A percentile compares a stretch with the other conserved stretches of the same genome.
Evolutionary conservation across 306 rosid species (phyloP).

Genomic region (Casuarina equisetifolia): DNA sequence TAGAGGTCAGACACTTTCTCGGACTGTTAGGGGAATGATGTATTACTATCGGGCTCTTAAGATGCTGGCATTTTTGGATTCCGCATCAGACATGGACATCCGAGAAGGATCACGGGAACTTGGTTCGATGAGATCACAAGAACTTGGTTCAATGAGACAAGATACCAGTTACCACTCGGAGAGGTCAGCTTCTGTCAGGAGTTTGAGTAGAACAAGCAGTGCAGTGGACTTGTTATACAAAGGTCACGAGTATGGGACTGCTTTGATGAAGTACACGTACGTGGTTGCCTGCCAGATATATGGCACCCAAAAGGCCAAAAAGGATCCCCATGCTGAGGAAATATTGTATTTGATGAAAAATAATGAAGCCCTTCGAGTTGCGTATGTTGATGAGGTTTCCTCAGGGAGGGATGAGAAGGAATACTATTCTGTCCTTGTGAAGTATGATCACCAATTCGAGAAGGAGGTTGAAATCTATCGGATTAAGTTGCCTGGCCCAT

Average conservation of each 20-base stretch:
- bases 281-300: slow-evolving; percentile 97
- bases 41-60: slow-evolving; percentile 90
- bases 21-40: slow-evolving; percentile 99
- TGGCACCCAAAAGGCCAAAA: slow-evolving; percentile 81
- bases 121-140: slow-evolving; percentile 72
- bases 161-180: slow-evolving; percentile 47
- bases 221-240: slow-evolving; percentile 63
- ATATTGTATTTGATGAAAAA: slow-evolving; percentile 65
- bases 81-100: slow-evolving; percentile 95
- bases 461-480: slow-evolving; percentile 83
- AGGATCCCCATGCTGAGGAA: slow-evolving; percentile 80
- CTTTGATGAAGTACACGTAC: slow-evolving; percentile 86
- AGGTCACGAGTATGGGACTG: slow-evolving; percentile 94
- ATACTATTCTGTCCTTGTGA: slow-evolving; percentile 81
- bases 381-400: slow-evolving; percentile 81
- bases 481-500: slow-evolving; percentile 81
- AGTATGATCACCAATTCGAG: slow-evolving; percentile 67
- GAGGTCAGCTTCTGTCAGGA: slow-evolving; percentile 46
- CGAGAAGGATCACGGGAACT: slow-evolving; percentile 85
- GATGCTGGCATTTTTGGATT: slow-evolving; percentile 90
- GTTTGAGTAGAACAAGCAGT: slow-evolving; percentile 68
- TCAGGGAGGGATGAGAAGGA: slow-evolving; percentile 63
- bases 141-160: too few species aligned
- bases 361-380: slow-evolving; percentile 79
- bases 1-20: slow-evolving; percentile 86